These are phyloP conservation scores for Xylariaceae sp. DNA, from an alignment of 2,329 filamentous ascomycete genomes.

Conservation along the genomic window DNA sequence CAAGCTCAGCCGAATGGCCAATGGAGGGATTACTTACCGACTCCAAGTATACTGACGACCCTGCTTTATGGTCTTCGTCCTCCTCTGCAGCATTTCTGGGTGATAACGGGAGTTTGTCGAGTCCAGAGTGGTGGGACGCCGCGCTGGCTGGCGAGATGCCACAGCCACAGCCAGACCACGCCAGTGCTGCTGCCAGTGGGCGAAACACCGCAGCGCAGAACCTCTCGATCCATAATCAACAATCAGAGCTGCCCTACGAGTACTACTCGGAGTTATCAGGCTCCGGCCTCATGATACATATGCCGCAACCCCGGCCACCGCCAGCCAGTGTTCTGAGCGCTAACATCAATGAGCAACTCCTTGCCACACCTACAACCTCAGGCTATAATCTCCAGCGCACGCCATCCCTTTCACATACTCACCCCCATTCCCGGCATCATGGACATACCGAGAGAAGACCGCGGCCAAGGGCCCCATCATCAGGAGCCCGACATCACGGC, in stretches of 20 bases:
- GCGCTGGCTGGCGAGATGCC: slow-evolving; percentile 6
- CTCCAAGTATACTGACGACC: slow-evolving; percentile 11
- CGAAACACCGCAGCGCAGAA: slow-evolving; percentile 35
- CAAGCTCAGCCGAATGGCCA: slow-evolving; percentile 34
- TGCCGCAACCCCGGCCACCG: slow-evolving; percentile 46
- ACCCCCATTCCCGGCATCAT: slow-evolving; percentile 19
- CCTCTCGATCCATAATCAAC: slow-evolving; percentile 40
- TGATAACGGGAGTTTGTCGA: slow-evolving; percentile 17
- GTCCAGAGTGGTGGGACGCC: slow-evolving; percentile 28
- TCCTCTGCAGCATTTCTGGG: slow-evolving; percentile 16
- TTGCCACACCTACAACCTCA: background rate
- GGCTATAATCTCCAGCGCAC: slow-evolving; percentile 5
- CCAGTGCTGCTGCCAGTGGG: background rate
- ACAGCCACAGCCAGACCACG: background rate
- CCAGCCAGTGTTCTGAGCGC: slow-evolving; percentile 37
- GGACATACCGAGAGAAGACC: slow-evolving; percentile 38
- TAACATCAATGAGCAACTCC: slow-evolving; percentile 24
- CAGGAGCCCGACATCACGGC: slow-evolving; percentile 48
- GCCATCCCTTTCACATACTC: slow-evolving; percentile 23
- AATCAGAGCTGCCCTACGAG: slow-evolving; percentile 41
- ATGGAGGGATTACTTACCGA: slow-evolving; percentile 30
- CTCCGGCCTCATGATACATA: slow-evolving; percentile 52
- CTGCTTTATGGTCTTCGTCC: slow-evolving; percentile 14
- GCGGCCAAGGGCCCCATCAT: slow-evolving; percentile 53
- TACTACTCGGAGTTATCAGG: slow-evolving; percentile 38